Percentiles rank a stretch among this genome's conserved stretches.
phyloP scores from a whole-genome alignment of 371 early-diverging fungal species.

The Syncephalis plumigaleata region DNA sequence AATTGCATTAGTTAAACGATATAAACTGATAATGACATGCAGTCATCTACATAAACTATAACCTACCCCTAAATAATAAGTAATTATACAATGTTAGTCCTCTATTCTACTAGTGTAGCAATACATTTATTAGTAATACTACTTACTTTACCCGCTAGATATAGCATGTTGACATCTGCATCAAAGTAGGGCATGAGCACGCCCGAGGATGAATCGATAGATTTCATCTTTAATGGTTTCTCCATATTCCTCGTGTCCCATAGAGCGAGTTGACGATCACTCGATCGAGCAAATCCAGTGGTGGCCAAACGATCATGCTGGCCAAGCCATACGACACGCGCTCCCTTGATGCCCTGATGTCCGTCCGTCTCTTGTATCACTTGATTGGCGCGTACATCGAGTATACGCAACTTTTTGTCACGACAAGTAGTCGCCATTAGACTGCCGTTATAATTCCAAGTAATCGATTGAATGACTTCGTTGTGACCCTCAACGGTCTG shows the following conservation, averaged over 20 bases:
- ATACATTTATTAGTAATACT: background rate
- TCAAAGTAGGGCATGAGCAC: constrained; percentile 94
- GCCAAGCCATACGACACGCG: constrained; percentile 87
- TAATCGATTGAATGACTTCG: constrained; percentile 81
- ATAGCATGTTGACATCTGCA: constrained; percentile 72
- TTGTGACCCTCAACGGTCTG: constrained; percentile 79
- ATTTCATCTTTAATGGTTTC: constrained; percentile 58
- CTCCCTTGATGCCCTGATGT: constrained; percentile 94
- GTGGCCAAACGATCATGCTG: constrained; percentile 62
- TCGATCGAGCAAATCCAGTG: constrained; percentile 85
- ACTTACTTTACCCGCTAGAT: constrained; percentile 84
- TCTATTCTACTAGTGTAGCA: too few relatives aligned
- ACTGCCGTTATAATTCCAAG: constrained; percentile 79
- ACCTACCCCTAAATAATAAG: constrained; percentile 1
- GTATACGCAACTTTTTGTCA: constrained; percentile 86
- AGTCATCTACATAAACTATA: background rate
- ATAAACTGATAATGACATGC: background rate
- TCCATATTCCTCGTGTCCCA: constrained; percentile 68
- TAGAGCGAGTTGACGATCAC: constrained; percentile 79
- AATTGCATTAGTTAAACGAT: too few relatives aligned
- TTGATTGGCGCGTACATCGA: constrained; percentile 77
- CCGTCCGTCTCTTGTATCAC: constrained; percentile 63
- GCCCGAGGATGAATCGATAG: constrained; percentile 86
- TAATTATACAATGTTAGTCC: too few relatives aligned
- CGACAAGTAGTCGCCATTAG: constrained; percentile 84